phyloP scores from a whole-genome alignment of 2,329 filamentous ascomycete species.

The Biscogniauxia marginata region DNA sequence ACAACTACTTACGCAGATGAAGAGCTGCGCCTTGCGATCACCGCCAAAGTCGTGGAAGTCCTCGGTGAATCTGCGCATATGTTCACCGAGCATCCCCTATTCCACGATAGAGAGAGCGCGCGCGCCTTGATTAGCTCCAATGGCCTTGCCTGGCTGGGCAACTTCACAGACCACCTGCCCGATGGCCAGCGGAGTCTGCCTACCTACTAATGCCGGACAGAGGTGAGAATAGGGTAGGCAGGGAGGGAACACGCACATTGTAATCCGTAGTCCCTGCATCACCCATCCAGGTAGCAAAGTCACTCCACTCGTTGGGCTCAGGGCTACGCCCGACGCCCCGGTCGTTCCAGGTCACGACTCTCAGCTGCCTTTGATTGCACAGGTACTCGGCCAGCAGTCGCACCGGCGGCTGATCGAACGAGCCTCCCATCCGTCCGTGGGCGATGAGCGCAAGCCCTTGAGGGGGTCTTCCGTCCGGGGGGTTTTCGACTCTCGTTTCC shows the following conservation, averaged over 20 bases:
- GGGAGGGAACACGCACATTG: conserved; percentile 4
- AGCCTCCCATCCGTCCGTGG: conserved; percentile 15
- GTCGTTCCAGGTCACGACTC: conserved; percentile 20
- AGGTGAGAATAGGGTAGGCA: neutral
- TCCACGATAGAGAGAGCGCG: neutral
- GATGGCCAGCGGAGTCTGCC: neutral
- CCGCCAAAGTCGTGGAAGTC: conserved; percentile 9
- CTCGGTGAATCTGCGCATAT: conserved; percentile 10
- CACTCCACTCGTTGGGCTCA: conserved; percentile 14
- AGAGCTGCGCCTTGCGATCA: conserved; percentile 5
- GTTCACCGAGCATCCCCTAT: conserved; percentile 15
- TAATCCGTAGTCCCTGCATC: conserved; percentile 14
- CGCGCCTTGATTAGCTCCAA: too few species aligned
- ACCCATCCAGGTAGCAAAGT: conserved; percentile 14
- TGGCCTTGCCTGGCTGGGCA: too few species aligned
- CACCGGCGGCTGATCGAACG: conserved; percentile 13
- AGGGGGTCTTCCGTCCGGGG: conserved; percentile 3
- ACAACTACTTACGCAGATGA: conserved; percentile 20
- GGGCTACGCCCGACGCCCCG: conserved; percentile 14
- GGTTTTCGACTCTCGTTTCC: conserved; percentile 20
- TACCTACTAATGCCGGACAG: neutral
- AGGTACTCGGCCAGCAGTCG: conserved; percentile 19
- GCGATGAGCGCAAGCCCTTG: conserved; percentile 18
- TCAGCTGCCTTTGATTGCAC: conserved; percentile 10
- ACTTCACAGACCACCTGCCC: too few species aligned